Evolutionary conservation across 352 stramenopile species (phyloP), one percentile per base, ranked within the genome.

Genomic region (Globisporangium barbulae): DNA sequence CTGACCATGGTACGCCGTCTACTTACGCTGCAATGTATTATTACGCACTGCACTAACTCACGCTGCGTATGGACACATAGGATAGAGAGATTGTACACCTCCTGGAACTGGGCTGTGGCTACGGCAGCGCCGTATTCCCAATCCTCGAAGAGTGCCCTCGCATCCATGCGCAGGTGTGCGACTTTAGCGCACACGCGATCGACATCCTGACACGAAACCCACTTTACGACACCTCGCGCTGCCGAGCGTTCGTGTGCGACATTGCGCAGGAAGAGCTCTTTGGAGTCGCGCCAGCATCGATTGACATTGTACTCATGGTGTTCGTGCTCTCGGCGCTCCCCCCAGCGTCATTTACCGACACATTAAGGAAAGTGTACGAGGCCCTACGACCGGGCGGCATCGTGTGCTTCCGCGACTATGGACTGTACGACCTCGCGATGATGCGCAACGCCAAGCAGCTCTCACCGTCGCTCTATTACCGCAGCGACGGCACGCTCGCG

Each of bases 391-490:
- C 77, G 12, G 88, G 85, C 13, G 88, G 86, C 6, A 65, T 92
- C 52, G 73, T 95, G 25, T 94, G 85, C 71, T 93, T 96, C 42
- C 82, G 88, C 31, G 88, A 96, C 72, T 96, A 95, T 47, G 88
- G 84, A 12, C 73, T 94, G 19, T 96, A 92, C 69, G 88, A 96
- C 59, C 72, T 96, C 12, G 86, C 88, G 30, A 95, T 96, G 87
- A 73, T 85, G 17, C 83, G 85, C 53, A 94, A 85, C 56, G 74
- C 79, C 58, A 91, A 94, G 69, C 79, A 78, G 44, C 55, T 92
- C 21, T 67, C 58, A 0, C 65, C 65, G 13, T 79, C 68, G 64
- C 73, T 94, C 19, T 93, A 82, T 62, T 91, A 89, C 63, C 85
- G 85, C 52, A 88, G 78, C 52, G 85, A 94, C 68, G 81, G 81